Conservation (phyloP, 2,329 filamentous ascomycete genomes). For the Phialemonium atrogriseum region DNA sequence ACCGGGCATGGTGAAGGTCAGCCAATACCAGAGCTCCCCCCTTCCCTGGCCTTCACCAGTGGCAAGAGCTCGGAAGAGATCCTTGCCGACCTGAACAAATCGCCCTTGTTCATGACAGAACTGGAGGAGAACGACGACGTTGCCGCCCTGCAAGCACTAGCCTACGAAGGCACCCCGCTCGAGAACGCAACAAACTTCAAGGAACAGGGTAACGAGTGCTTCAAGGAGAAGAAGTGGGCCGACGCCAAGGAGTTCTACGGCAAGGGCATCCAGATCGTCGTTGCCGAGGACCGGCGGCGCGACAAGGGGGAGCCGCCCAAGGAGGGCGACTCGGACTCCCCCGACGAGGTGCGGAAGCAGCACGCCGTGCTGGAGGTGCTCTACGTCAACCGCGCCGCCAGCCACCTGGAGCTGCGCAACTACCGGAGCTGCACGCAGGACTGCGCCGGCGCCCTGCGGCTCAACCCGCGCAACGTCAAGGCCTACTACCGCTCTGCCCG, state of each 20-base stretch:
- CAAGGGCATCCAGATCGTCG: constrained; percentile 71
- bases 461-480: constrained; percentile 79
- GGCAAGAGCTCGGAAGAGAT: constrained; percentile 48
- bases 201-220: constrained; percentile 86
- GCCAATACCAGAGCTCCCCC: constrained; percentile 34
- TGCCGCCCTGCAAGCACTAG: constrained; percentile 80
- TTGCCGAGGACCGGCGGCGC: constrained; percentile 51
- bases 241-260: constrained; percentile 90
- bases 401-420: constrained; percentile 82
- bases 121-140: constrained; percentile 78
- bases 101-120: constrained; percentile 92
- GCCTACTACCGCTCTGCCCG: constrained; percentile 79
- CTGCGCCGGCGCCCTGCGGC: constrained; percentile 67
- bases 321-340: constrained; percentile 35
- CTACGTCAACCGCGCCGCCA: constrained; percentile 81
- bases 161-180: constrained; percentile 82
- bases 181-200: constrained; percentile 83
- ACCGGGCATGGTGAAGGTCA: not conserved
- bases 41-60: constrained; percentile 27
- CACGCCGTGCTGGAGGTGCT: constrained; percentile 62
- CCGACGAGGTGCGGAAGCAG: constrained; percentile 54
- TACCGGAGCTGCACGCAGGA: constrained; percentile 81
- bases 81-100: constrained; percentile 48
- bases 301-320: constrained; percentile 26
- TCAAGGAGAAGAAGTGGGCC: constrained; percentile 61